Percentiles rank a stretch among this genome's conserved stretches.
Conservation (phyloP, 2,329 filamentous ascomycete genomes). For the Leptographium wingfieldii region DNA sequence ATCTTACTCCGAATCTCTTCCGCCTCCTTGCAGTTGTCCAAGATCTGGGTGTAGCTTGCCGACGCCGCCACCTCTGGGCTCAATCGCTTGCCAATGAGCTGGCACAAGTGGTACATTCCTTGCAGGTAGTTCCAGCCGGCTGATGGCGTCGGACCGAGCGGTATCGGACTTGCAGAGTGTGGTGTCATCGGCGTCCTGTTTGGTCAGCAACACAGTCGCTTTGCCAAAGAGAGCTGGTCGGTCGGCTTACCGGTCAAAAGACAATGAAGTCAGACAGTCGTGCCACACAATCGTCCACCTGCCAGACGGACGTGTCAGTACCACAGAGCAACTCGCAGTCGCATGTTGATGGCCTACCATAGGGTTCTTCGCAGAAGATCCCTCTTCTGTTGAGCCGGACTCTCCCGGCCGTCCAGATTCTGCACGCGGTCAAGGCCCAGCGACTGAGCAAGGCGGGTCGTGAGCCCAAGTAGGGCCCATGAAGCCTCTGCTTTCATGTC, state of each 20-base stretch:
- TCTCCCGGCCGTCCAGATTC: constrained; percentile 32
- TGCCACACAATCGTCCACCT: constrained; percentile 55
- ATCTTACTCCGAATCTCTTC: constrained; percentile 38
- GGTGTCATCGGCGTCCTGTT: constrained; percentile 49
- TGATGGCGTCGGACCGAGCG: constrained; percentile 28
- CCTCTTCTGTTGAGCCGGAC: constrained; percentile 33
- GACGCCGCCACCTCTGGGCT: constrained; percentile 39
- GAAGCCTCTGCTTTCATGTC: constrained; percentile 60
- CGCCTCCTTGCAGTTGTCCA: constrained; percentile 43
- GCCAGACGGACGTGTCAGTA: neutral
- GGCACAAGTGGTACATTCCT: constrained; percentile 52
- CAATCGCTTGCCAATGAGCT: constrained; percentile 44
- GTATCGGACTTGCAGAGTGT: constrained; percentile 42
- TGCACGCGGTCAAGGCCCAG: constrained; percentile 44
- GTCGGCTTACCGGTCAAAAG: constrained; percentile 43
- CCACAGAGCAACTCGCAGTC: neutral
- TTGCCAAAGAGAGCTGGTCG: neutral
- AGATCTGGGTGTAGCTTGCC: constrained; percentile 40
- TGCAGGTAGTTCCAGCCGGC: constrained; percentile 48
- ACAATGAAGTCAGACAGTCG: constrained; percentile 51
- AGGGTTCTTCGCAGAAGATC: constrained; percentile 42
- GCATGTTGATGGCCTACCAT: constrained; percentile 27
- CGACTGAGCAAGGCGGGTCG: constrained; percentile 52
- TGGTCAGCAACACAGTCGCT: neutral
- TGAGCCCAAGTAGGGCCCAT: constrained; percentile 52